These are phyloP conservation scores for Canna indica DNA, from an alignment of 176 grass and related monocot genomes.

Conservation along the genomic window DNA sequence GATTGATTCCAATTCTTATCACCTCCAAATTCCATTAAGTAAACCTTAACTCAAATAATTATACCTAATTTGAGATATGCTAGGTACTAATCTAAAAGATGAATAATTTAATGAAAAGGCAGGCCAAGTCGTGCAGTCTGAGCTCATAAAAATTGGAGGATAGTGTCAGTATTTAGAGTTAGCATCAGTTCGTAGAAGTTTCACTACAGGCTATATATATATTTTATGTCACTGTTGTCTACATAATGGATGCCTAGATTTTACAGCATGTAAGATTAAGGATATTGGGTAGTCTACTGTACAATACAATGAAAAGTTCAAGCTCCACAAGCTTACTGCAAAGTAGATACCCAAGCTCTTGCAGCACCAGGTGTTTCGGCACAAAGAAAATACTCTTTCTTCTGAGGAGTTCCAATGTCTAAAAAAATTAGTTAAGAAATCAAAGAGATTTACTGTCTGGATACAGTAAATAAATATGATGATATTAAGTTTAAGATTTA, in stretches of 20 bases:
- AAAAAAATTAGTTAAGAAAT: conserved; percentile 47
- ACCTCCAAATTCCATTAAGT: background rate
- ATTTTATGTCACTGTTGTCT: background rate
- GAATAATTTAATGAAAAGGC: background rate
- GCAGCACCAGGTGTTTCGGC: conserved; percentile 73
- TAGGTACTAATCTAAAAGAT: background rate
- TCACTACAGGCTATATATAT: no score
- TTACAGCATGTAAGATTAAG: background rate
- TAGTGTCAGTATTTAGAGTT: no score
- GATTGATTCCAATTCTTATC: background rate
- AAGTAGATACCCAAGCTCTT: conserved; percentile 79
- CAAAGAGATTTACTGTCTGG: conserved; percentile 1
- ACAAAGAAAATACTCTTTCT: conserved; percentile 78
- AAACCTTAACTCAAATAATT: background rate
- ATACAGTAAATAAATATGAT: background rate
- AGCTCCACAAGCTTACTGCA: conserved; percentile 57
- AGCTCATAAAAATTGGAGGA: no score
- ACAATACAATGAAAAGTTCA: background rate
- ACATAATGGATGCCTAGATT: no score
- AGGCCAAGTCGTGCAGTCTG: background rate
- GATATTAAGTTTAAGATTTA: background rate
- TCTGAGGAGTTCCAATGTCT: conserved; percentile 91
- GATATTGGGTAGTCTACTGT: background rate
- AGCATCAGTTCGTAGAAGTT: no score
- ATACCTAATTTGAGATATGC: background rate